Percentiles rank a stretch among this genome's conserved stretches.
phyloP scores from a whole-genome alignment of 345 rosid species.

The Murraya koenigii region DNA sequence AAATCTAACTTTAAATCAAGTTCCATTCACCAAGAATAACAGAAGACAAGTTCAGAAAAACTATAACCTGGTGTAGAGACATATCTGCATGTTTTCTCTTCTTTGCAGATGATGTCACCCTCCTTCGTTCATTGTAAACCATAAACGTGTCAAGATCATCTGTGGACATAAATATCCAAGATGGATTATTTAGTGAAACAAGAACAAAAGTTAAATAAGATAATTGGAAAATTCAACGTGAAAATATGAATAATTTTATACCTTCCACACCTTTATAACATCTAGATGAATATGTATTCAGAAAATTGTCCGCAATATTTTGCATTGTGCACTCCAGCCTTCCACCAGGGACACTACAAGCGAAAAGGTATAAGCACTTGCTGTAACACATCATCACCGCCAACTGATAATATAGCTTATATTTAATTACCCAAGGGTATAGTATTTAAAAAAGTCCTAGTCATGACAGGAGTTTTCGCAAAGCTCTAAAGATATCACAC shows the following conservation, averaged over 20 bases:
- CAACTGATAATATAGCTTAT: background rate
- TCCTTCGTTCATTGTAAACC: constrained; percentile 80
- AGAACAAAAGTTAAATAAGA: constrained; percentile 2
- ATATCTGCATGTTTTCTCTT: constrained; percentile 59
- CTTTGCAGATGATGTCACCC: constrained; percentile 93
- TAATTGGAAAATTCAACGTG: background rate
- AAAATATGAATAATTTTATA: constrained; percentile 24
- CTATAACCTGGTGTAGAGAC: constrained; percentile 79
- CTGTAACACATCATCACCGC: background rate
- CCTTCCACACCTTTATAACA: constrained; percentile 68
- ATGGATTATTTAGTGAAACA: background rate
- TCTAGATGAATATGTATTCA: constrained; percentile 60
- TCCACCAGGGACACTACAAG: constrained; percentile 73
- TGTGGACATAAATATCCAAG: constrained; percentile 11
- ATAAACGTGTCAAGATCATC: constrained; percentile 78
- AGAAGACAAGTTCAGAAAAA: constrained; percentile 19
- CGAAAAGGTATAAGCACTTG: constrained; percentile 13
- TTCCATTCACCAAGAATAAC: background rate
- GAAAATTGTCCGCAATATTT: constrained; percentile 86
- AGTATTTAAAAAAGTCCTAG: background rate
- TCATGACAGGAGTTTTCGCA: background rate
- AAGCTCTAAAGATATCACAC: background rate
- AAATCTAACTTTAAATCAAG: background rate
- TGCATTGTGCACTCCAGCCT: constrained; percentile 98
- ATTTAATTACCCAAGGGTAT: background rate